Conservation (phyloP, 805 yeast species). For the Kockiozyma suomiensis region DNA sequence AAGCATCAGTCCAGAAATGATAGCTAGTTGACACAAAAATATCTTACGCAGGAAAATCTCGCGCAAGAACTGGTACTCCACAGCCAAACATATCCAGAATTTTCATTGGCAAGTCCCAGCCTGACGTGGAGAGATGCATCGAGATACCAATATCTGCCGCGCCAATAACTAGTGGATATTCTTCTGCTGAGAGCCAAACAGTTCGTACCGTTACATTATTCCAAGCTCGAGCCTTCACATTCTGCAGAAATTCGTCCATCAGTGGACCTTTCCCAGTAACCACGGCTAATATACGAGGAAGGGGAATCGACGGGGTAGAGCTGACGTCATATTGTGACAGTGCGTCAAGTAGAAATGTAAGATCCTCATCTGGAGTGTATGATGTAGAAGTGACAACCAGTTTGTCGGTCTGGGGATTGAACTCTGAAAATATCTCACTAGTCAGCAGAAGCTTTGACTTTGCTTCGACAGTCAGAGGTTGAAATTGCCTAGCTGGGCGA, state of each 20-base stretch:
- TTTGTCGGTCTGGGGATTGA: conserved; percentile 51
- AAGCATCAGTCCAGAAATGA: neutral
- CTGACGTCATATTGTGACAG: conserved; percentile 58
- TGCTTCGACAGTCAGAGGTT: conserved; percentile 49
- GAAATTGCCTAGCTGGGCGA: conserved; percentile 74
- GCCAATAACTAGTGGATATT: conserved; percentile 75
- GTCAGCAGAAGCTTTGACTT: conserved; percentile 43
- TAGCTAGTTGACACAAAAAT: neutral
- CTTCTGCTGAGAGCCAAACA: conserved; percentile 76
- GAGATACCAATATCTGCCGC: conserved; percentile 88
- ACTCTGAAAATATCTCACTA: conserved; percentile 43
- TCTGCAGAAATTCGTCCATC: conserved; percentile 57
- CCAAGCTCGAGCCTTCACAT: conserved; percentile 48
- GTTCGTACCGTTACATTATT: conserved; percentile 58
- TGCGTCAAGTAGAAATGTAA: conserved; percentile 68
- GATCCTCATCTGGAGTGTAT: conserved; percentile 94
- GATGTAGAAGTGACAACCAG: conserved; percentile 87
- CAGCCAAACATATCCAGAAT: conserved; percentile 95
- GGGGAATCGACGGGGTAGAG: conserved; percentile 13
- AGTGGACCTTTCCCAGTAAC: conserved; percentile 98
- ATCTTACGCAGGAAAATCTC: conserved; percentile 65
- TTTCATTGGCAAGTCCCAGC: conserved; percentile 96
- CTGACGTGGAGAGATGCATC: conserved; percentile 87
- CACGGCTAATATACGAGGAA: conserved; percentile 55
- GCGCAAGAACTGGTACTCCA: conserved; percentile 86